Evolutionary conservation across 768 basidiomycete species (phyloP), one percentile per base, ranked within the genome.

Genomic region (Crucibulum laeve): DNA sequence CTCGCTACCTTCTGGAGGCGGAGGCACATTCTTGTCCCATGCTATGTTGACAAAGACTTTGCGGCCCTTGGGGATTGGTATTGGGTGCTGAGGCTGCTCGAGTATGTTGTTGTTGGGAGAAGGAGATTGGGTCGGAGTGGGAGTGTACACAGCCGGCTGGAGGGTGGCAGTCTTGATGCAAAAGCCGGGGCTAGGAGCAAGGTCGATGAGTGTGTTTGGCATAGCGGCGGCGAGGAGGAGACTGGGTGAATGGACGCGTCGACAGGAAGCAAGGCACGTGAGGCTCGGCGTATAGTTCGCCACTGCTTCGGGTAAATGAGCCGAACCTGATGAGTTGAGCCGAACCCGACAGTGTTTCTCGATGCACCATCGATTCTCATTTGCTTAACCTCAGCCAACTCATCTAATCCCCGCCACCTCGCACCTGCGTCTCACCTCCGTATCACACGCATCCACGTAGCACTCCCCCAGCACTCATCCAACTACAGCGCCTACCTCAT

Each of bases 21-120:
- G 71, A 3, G 87, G 87, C 0, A 89, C 76, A 46, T 80, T 74
- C 7, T 63, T 15, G 44, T 86, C 85, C 76, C 80, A 90, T 14
- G 80, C 77, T 11, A 91, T 64, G 53, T 91, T 91, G 23, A 88
- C 63, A 57, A 91, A 91, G 25, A 88, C 60, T 61, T 91, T 89
- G 47, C 63, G 58, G 19, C 73, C 75, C 25, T 68, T 60, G 8
- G 73, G 66, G 15, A 84, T 62, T 8, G 60, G 49, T 18, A 67
- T 55, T 5, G 62, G 54, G 2, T 43, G 44, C 22, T 49, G 21
- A 19, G 44, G 22, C 37, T 61, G 66, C 35, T 65, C 61, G 14
- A 61, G 58, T 19, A 59, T 42, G 47, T 60, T 57, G 25, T 50
- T 21, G 32, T 40, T 44, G 39, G 25, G 45, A 46, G 10, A 43